Conservation (phyloP, 2,329 filamentous ascomycete species). For the Fusarium tanahbumbuense region DNA sequence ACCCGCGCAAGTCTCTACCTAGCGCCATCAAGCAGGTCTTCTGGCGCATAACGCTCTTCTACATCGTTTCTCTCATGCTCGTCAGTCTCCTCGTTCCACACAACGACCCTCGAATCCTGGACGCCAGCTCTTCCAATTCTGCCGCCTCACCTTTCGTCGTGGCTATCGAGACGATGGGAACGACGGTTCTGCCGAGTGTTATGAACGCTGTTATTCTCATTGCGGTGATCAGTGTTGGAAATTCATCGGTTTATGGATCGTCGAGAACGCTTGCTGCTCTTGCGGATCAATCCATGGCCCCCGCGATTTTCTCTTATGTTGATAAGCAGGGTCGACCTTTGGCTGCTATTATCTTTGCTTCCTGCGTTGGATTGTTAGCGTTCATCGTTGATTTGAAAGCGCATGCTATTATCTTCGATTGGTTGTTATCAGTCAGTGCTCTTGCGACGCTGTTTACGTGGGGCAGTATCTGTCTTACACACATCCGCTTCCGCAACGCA, state of each 20-base stretch:
- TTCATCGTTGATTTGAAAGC: conserved; percentile 76
- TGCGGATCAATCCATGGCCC: conserved; percentile 87
- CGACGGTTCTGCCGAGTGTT: conserved; percentile 80
- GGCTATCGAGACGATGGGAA: conserved; percentile 86
- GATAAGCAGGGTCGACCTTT: conserved; percentile 84
- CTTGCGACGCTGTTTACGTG: conserved; percentile 82
- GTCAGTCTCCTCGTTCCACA: conserved; percentile 86
- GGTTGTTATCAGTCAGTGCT: conserved; percentile 80
- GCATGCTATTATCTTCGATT: conserved; percentile 75
- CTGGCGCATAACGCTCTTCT: conserved; percentile 92
- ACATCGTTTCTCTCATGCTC: conserved; percentile 82
- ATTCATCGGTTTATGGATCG: conserved; percentile 92
- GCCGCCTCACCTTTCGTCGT: conserved; percentile 92
- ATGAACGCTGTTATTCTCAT: conserved; percentile 97
- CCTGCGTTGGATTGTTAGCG: conserved; percentile 75
- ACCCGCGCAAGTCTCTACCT: conserved; percentile 82
- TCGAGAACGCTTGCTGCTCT: conserved; percentile 90
- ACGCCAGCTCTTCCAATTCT: conserved; percentile 68
- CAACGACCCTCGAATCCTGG: conserved; percentile 71
- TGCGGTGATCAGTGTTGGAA: conserved; percentile 89
- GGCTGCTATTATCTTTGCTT: conserved; percentile 75
- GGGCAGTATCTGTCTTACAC: conserved; percentile 86
- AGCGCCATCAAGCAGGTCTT: conserved; percentile 95
- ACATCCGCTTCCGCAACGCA: conserved; percentile 87
- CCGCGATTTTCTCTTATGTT: conserved; percentile 80